Conservation (phyloP, 106 monocot species). For the Amphibolis antarctica region DNA sequence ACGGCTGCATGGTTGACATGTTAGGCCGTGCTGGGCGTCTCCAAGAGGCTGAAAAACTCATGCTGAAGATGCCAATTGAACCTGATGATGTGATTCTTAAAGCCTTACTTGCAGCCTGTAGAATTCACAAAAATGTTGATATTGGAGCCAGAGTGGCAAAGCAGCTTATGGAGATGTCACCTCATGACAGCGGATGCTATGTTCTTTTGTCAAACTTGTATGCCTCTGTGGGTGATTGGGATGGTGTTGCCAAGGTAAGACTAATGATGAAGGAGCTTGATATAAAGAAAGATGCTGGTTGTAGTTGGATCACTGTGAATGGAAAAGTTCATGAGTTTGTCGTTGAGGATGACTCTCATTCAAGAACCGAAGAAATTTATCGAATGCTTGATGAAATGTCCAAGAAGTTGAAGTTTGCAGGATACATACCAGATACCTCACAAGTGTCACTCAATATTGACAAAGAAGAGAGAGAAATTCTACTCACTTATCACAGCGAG, state of each 20-base stretch:
- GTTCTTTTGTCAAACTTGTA: conserved; percentile 29
- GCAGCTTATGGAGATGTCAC: conserved; percentile 11
- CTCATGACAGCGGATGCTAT: conserved; percentile 14
- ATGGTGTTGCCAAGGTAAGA: conserved; percentile 20
- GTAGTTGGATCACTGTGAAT: conserved; percentile 21
- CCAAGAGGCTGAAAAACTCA: conserved; percentile 21
- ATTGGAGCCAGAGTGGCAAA: conserved; percentile 13
- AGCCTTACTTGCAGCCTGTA: conserved; percentile 22
- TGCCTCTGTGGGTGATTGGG: conserved; percentile 25
- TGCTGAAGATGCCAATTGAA: conserved; percentile 17
- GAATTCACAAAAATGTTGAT: conserved; percentile 6
- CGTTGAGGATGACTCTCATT: conserved; percentile 23
- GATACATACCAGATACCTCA: conserved; percentile 8
- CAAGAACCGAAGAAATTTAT: conserved; percentile 16
- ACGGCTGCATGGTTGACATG: conserved; percentile 32
- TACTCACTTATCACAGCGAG: conserved; percentile 23
- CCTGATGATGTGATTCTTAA: conserved; percentile 21
- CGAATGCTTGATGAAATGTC: conserved; percentile 16
- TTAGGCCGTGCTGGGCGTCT: conserved; percentile 30
- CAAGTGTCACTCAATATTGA: conserved; percentile 21
- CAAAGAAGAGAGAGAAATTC: conserved; percentile 20
- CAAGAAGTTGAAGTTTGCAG: conserved; percentile 11
- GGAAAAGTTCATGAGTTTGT: conserved; percentile 20
- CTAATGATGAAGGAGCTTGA: conserved; percentile 25
- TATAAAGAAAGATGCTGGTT: conserved; percentile 24